Conservation (phyloP, 345 rosid species). For the Populus nigra region DNA sequence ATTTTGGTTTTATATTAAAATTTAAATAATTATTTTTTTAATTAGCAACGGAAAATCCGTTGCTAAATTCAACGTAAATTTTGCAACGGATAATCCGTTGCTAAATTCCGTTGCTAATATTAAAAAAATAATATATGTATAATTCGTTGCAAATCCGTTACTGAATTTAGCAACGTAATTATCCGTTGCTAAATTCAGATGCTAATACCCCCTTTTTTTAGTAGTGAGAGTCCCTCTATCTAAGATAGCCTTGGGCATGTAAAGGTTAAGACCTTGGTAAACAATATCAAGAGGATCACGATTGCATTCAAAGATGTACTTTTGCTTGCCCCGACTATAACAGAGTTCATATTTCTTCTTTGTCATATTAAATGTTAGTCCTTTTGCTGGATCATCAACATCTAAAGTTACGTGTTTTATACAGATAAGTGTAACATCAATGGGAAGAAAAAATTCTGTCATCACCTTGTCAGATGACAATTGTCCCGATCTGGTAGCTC, state of each 20-base stretch:
- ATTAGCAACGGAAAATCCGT: no score
- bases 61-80: no score
- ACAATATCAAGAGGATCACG: constrained; percentile 96
- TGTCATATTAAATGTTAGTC: constrained; percentile 73
- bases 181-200: no score
- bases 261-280: constrained; percentile 91
- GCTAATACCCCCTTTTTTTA: no score
- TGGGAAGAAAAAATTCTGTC: constrained; percentile 88
- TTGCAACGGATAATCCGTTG: no score
- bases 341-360: constrained; percentile 80
- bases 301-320: constrained; percentile 79
- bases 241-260: constrained; percentile 68
- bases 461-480: constrained; percentile 89
- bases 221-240: constrained; percentile 44
- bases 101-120: no score
- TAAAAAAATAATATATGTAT: no score
- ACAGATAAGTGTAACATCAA: constrained; percentile 75
- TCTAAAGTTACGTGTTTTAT: constrained; percentile 72
- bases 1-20: no score
- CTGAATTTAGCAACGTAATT: no score
- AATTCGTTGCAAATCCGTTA: no score
- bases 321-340: constrained; percentile 86
- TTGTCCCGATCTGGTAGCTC: constrained; percentile 82
- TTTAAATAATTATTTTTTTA: no score
- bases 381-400: constrained; percentile 93